Base-by-base conservation (phyloP, 1,284 basidiomycete genomes). In the Cutaneotrichosporon cutaneum region DNA sequence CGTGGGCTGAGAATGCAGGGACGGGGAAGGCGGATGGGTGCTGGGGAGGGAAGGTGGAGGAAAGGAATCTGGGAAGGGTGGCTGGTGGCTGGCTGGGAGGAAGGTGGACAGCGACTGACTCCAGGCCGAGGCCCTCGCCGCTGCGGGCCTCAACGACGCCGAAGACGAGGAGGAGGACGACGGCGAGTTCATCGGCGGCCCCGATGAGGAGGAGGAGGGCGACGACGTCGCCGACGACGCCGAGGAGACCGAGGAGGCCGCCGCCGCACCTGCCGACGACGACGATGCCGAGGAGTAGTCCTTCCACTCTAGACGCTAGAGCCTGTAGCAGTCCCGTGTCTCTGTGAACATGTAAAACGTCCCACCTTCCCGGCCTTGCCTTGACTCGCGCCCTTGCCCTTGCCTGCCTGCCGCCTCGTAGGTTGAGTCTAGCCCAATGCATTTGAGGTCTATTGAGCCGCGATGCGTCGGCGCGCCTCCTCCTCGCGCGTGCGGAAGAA, bases 401-500 rank as follows among this genome's bases (percentile, higher is more conserved):
- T 35, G 21, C 52, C 16, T 54, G 32, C 33, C 30, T n/a, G 21
- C 21, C 16, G 33, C 33, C n/a, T n/a, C n/a, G n/a, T n/a, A 27
- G 32, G 5, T 24, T 35, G 21, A 9, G 26, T 26, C 8, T 9
- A 13, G 14, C 18, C n/a, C n/a, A 16, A 44, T 39, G 53, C 35
- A 22, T 54, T 54, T 27, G 27, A 47, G 13, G 45, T 24, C 45
- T 47, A 47, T 47, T 26, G 45, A 22, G 52, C 52, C 3, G 52
- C 52, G 24, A 54, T 82, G 47, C 82, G 73, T 33, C 83, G 76
- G 50, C 84, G 78, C 18, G 83, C 82, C 65, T 85, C 82, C 64
- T 86, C 85, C 65, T 85, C 85, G 53, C 83, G 80, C 61, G 86
- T 84, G 30, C 84, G 76, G 81, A 85, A 87, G 70, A 83, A 86